Base-by-base conservation (phyloP, 1,284 basidiomycete species). In the Puccinia novopanici region DNA sequence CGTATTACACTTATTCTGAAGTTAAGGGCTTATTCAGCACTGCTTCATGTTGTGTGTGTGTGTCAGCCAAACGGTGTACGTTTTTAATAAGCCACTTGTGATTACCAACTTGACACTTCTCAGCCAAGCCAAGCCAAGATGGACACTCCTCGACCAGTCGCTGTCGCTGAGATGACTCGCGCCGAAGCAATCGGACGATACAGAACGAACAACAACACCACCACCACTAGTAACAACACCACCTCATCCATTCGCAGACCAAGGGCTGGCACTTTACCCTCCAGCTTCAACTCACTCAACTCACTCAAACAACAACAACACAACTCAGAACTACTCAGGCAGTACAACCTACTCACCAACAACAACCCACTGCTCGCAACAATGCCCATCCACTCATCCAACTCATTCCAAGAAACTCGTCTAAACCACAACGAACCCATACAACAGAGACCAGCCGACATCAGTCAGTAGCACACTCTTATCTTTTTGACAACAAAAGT, bases 231-330 rank as follows among this genome's bases (percentile, higher is more conserved):
- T 34, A 34, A 6, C 5, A 57, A 27, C 24, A 13, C 8, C 37
- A 42, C 76, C 45, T 27, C 48, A n/a, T n/a, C n/a, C n/a, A n/a
- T n/a, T n/a, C 68, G 81, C 22, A 63, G 81, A 17, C 75, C 81
- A 5, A 19, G 81, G 8, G 81, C 81, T 30, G 81, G 81, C 48
- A 82, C 81, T 9, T 52, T 82, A 24, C 81, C 81, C 8, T 82
- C 77, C n/a, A 81, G 50, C 50, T 74, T 82, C 48, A 37, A 10
- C 54, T 13, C 67, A 6, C 65, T 68, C 34, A 15, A 48, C 37
- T 37, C 24, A 19, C 55, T 45, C 65, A 22, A 3, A n/a, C 76
- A 54, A 48, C 27, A 27, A 40, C 37, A 42, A 42, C 42, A 45
- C 24, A 10, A 30, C 24, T 27, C 65, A 12, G 75, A 78, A 19